Base-by-base conservation (phyloP, 1,284 basidiomycete species). In the Bondarzewia mesenterica region DNA sequence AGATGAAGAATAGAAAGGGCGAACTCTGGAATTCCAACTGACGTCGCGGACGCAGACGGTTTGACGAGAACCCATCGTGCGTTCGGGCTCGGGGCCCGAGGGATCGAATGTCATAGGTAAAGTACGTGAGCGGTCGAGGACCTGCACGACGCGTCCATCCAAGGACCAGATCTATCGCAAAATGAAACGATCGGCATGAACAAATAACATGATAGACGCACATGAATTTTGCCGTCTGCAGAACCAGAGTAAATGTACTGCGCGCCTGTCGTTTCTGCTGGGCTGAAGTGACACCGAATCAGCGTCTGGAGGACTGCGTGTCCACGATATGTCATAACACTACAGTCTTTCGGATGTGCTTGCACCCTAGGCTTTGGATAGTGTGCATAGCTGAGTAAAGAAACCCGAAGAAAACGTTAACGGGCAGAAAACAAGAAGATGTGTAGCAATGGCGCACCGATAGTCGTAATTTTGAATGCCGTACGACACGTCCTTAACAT, bases 281-380 rank as follows among this genome's bases (percentile, higher is more conserved):
- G 95, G 54, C 89, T 93, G 65, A 98, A 99, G 67, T 97, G 89
- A 63, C 93, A 97, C 42, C 95, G 78, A 57, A 99, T 98, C 45
- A 99, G 78, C 0, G 95, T 99, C 36, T 86, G 78, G 46, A 96
- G 68, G n/a, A 99, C 93, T 7, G 81, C 73, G 63, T 99, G 96
- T 1, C 95, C 96, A 39, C 90, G 77, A 62, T 88, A 99, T 2
- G 91, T 89, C 94, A 98, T 97, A 43, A 99, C 85, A 54, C 89
- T 93, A 63, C 89, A 93, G 63, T 99, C 93, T 52, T 82, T 70
- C 1, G 95, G 94, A 60, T 90, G 83, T 5, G 78, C 74, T 25
- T 68, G 63, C 57, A 71, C 74, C 50, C 67, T 72, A 8, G 86
- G 86, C 48, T 72, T 76, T 0, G 82, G 80, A 59, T 90, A 90